Conservation (phyloP, 495 filamentous ascomycete species). For the Xylaria scruposa region DNA sequence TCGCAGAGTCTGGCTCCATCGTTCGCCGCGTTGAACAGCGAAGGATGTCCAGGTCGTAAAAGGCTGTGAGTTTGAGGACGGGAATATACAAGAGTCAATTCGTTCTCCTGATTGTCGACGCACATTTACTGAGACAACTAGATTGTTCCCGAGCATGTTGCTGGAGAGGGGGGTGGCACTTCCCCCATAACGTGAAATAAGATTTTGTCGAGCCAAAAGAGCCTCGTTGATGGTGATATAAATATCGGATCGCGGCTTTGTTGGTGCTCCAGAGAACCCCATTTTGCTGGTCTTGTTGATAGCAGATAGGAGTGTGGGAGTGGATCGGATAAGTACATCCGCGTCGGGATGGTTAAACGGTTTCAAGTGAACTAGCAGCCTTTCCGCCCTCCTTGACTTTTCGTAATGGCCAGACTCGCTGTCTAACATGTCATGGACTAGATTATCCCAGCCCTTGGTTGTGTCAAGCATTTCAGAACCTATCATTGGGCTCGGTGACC, state of each 20-base stretch:
- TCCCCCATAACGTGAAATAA: constrained; percentile 79
- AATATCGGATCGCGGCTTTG: constrained; percentile 87
- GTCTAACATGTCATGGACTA: constrained; percentile 76
- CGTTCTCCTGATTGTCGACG: constrained; percentile 77
- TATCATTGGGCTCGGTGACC: constrained; percentile 65
- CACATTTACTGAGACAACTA: constrained; percentile 91
- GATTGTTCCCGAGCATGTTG: constrained; percentile 67
- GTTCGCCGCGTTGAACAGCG: constrained; percentile 74
- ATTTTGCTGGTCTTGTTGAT: constrained; percentile 82
- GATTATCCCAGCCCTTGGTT: constrained; percentile 73
- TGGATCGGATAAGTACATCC: constrained; percentile 78
- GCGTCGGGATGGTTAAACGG: constrained; percentile 78
- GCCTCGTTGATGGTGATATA: constrained; percentile 86
- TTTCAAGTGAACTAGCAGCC: constrained; percentile 76
- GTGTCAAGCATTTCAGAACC: constrained; percentile 59
- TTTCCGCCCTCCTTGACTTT: constrained; percentile 71
- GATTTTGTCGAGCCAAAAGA: constrained; percentile 73
- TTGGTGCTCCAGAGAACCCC: constrained; percentile 93
- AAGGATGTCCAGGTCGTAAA: constrained; percentile 87
- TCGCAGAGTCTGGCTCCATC: constrained; percentile 87
- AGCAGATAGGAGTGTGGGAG: constrained; percentile 85
- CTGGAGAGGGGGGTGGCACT: constrained; percentile 73
- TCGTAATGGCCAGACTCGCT: constrained; percentile 75
- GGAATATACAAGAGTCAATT: constrained; percentile 85
- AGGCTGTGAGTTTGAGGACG: constrained; percentile 76